phyloP scores from a whole-genome alignment of 805 yeast species.

The Candida caryicola region DNA sequence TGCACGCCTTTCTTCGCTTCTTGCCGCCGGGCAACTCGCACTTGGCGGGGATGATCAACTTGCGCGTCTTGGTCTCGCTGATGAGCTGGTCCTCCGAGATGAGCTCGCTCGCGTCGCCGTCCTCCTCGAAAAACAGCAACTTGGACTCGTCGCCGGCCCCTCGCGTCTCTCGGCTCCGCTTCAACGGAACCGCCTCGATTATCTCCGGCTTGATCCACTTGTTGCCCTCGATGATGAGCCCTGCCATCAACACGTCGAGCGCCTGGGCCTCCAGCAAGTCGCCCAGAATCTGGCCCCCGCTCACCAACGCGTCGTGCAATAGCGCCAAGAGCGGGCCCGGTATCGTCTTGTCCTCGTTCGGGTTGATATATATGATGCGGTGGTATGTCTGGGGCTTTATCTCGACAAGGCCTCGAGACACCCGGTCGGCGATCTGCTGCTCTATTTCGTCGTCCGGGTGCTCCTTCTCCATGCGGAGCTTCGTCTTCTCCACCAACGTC shows the following conservation, averaged over 20 bases:
- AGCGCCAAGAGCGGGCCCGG: conserved; percentile 43
- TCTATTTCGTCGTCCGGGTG: conserved; percentile 25
- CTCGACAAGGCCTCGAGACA: conserved; percentile 46
- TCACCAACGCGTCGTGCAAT: conserved; percentile 38
- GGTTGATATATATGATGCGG: conserved; percentile 54
- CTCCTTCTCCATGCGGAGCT: conserved; percentile 25
- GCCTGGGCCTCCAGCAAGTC: conserved; percentile 49
- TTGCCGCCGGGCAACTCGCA: conserved; percentile 53
- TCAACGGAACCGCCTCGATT: conserved; percentile 27
- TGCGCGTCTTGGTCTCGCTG: conserved; percentile 22
- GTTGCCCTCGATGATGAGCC: conserved; percentile 49
- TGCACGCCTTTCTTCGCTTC: conserved; percentile 89
- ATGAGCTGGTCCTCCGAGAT: conserved; percentile 42
- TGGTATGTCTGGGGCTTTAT: conserved; percentile 38
- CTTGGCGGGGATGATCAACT: conserved; percentile 55
- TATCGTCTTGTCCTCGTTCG: conserved; percentile 46
- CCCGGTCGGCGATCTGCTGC: conserved; percentile 59
- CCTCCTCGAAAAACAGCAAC: conserved; percentile 38
- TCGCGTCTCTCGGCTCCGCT: conserved; percentile 15
- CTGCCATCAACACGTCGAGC: conserved; percentile 64
- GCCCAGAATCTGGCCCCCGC: conserved; percentile 51
- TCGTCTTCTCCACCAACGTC: conserved; percentile 39
- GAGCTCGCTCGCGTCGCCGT: conserved; percentile 46
- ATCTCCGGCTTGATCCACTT: conserved; percentile 58
- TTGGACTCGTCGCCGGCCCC: neutral